These are phyloP conservation scores for Didymella lethalis DNA, from an alignment of 2,329 filamentous ascomycete genomes.

Conservation along the genomic window DNA sequence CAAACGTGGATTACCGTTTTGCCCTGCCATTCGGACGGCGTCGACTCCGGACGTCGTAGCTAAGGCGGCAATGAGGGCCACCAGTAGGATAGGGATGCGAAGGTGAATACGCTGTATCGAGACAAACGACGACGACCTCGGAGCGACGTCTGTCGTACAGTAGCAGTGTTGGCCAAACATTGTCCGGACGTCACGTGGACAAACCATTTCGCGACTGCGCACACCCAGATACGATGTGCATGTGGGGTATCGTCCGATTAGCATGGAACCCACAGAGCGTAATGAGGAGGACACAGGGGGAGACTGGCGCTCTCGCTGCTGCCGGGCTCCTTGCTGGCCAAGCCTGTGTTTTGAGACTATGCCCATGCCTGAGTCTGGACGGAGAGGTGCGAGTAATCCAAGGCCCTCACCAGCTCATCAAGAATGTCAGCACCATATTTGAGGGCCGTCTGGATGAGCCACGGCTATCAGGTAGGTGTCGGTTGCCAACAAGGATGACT, in stretches of 20 bases:
- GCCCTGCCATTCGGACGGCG: background rate
- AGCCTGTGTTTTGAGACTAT: background rate
- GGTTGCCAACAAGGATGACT: slow-evolving; percentile 33
- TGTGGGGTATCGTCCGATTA: background rate
- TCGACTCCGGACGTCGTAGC: background rate
- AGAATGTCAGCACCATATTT: background rate
- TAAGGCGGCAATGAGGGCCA: background rate
- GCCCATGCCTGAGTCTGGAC: background rate
- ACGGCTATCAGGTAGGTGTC: slow-evolving; percentile 1
- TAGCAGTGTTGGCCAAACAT: background rate
- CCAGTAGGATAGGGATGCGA: background rate
- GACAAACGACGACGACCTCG: slow-evolving; percentile 6
- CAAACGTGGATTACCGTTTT: background rate
- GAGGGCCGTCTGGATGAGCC: background rate
- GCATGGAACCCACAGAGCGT: background rate
- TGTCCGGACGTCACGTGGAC: slow-evolving; percentile 10
- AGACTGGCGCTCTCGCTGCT: background rate
- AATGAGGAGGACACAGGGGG: background rate
- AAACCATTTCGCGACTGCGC: slow-evolving; percentile 1
- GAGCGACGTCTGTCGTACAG: slow-evolving; percentile 6
- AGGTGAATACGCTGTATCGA: slow-evolving; percentile 6
- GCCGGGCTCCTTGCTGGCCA: background rate
- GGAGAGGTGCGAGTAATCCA: background rate
- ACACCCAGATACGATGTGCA: background rate
- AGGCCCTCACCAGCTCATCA: background rate